These are phyloP conservation scores for Inga leiocalycina DNA, from an alignment of 306 rosid species.

Conservation along the genomic window DNA sequence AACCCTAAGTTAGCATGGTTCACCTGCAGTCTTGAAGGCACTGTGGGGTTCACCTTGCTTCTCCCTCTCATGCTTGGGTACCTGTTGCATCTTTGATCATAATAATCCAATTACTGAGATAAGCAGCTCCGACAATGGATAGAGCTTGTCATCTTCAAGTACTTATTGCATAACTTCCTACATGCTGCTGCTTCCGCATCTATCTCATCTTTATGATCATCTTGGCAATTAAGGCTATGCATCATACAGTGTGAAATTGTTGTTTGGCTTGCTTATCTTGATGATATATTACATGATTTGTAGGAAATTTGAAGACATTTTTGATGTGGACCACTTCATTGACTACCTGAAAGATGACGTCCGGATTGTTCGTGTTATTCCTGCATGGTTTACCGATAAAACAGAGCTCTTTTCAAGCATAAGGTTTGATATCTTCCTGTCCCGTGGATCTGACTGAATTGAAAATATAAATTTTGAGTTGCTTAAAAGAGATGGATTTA, in stretches of 20 bases:
- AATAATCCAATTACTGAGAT: not conserved
- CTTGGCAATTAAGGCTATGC: not conserved
- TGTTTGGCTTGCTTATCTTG: conserved; percentile 19
- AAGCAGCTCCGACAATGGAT: not conserved
- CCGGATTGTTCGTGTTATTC: conserved; percentile 92
- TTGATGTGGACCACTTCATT: conserved; percentile 97
- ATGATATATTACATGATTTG: conserved; percentile 33
- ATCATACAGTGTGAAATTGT: not conserved
- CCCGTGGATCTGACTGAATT: conserved; percentile 13
- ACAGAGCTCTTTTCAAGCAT: conserved; percentile 88
- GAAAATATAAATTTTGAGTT: conserved; percentile 23
- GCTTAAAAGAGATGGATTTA: conserved; percentile 10
- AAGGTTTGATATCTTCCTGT: conserved; percentile 59
- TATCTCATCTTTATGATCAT: not conserved
- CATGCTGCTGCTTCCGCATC: not conserved
- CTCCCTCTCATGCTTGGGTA: not conserved
- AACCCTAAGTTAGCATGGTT: not conserved
- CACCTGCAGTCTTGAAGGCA: not conserved
- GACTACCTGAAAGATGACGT: conserved; percentile 94
- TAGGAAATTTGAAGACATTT: conserved; percentile 99
- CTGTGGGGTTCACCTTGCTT: not conserved
- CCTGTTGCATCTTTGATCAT: not conserved
- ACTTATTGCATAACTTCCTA: not conserved
- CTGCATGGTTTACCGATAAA: conserved; percentile 97
- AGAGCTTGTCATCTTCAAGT: not conserved